Base-by-base conservation (phyloP, 2,329 filamentous ascomycete genomes). In the Ophiostoma piceae region DNA sequence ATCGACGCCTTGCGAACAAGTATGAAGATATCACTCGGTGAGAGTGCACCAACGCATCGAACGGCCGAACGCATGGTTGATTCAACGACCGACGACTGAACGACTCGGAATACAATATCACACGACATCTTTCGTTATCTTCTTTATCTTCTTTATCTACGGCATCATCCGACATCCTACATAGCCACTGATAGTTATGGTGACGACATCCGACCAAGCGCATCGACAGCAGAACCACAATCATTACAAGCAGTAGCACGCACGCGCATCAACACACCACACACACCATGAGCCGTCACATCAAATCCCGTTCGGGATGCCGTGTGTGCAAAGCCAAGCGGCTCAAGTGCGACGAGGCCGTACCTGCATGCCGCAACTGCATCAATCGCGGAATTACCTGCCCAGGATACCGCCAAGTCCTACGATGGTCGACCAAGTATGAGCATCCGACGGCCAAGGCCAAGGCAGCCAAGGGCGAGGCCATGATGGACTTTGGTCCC, bases 391-490 rank as follows among this genome's bases (percentile, higher is more conserved):
- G 74, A 8, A 74, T 76, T 29, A 71, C 73, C 29, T 78, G 77
- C 47, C 75, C 75, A 14, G 77, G 77, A 0, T 78, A 77, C 68
- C 73, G 73, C 14, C 75, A 77, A 29, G 76, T 77, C 26, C 76
- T 81, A 64, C 79, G 78, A 51, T 81, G 80, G 80, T 81, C 80
- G 0, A 80, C 79, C 72, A 81, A 81, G 64, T 78, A 81, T 69
- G 79, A 81, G 74, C 54, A 71, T 41, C 65, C 71, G 2, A 51
- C 29, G 5, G 43, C 62, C 9, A 67, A 51, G 32, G 32, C 57
- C 16, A 39, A n/a, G n/a, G 54, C 67, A 19, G 32, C 22, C 57
- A 67, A 37, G 32, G 62, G 62, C 19, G 66, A 60, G 66, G 26
- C 62, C 32, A 16, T 26, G 32, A 11, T 39, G 8, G 35, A n/a